Conservation (phyloP, 208 protist genomes). For the Crithidia brevicula region DNA sequence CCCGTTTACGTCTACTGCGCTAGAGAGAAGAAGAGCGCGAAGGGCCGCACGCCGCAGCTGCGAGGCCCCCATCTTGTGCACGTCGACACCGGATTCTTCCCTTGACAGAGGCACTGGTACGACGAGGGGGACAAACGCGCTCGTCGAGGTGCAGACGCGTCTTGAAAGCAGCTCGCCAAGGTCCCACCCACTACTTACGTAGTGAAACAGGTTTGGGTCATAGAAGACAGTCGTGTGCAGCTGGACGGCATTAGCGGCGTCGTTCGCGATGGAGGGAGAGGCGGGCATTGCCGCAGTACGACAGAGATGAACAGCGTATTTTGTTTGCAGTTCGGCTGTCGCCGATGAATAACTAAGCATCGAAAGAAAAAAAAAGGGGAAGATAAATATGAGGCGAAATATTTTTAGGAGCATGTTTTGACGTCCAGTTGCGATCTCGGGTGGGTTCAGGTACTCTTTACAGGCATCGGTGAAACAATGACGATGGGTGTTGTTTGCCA, state of each 20-base stretch:
- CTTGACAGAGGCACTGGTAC: neutral
- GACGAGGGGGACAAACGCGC: neutral
- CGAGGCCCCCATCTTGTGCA: neutral
- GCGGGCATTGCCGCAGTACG: neutral
- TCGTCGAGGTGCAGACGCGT: slow-evolving; percentile 16
- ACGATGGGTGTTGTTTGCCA: too few species aligned
- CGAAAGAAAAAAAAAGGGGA: too few species aligned
- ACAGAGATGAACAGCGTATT: too few species aligned
- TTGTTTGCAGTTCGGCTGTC: too few species aligned
- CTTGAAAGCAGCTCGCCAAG: slow-evolving; percentile 9
- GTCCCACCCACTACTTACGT: slow-evolving; percentile 22
- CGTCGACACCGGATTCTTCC: neutral
- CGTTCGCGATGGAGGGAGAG: neutral
- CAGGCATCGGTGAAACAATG: too few species aligned
- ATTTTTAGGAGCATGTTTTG: too few species aligned
- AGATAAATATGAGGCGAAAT: too few species aligned
- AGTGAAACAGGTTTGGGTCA: slow-evolving; percentile 24
- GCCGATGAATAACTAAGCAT: too few species aligned
- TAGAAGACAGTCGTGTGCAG: slow-evolving; percentile 15
- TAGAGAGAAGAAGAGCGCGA: slow-evolving; percentile 2
- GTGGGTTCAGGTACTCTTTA: too few species aligned
- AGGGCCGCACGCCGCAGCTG: slow-evolving; percentile 11
- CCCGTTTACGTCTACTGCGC: neutral
- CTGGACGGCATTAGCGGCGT: neutral
- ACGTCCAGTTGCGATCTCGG: too few species aligned